These are phyloP conservation scores for Trametes maxima DNA, from an alignment of 768 basidiomycete genomes.

Conservation along the genomic window DNA sequence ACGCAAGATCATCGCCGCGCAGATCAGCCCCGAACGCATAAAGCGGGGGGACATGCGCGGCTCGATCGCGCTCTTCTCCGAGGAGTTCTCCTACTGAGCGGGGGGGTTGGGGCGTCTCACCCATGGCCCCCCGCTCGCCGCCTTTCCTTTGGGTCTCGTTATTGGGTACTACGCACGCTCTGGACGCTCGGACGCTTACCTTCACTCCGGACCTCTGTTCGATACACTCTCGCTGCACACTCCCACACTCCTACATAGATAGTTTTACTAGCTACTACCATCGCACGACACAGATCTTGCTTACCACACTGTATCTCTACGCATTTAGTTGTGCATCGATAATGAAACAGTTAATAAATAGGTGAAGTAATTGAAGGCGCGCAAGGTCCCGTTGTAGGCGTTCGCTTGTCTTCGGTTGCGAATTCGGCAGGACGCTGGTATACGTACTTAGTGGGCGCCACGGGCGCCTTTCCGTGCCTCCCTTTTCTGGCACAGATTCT, in stretches of 20 bases:
- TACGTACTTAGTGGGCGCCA: background rate
- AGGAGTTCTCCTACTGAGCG: conserved; percentile 65
- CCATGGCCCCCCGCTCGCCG: background rate
- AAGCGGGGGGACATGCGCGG: conserved; percentile 59
- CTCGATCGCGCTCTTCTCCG: conserved; percentile 60
- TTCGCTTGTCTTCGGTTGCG: background rate
- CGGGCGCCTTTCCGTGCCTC: background rate
- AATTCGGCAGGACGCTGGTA: background rate
- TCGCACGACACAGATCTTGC: background rate
- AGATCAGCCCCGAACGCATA: conserved; percentile 58
- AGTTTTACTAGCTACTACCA: background rate
- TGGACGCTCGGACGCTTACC: background rate
- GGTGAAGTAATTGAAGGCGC: background rate
- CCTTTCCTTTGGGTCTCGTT: background rate
- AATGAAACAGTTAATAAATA: background rate
- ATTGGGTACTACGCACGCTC: background rate
- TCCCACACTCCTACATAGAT: background rate
- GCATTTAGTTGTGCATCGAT: background rate
- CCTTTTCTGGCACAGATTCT: background rate
- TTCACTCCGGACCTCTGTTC: background rate
- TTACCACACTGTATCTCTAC: conserved; percentile 18
- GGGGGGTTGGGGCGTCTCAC: background rate
- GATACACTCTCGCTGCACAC: background rate
- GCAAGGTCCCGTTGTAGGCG: background rate
- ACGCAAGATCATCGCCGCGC: conserved; percentile 61